Evolutionary conservation across 2,329 filamentous ascomycete species (phyloP), one percentile per base, ranked within the genome.

Genomic region (Venturia carpophila): DNA sequence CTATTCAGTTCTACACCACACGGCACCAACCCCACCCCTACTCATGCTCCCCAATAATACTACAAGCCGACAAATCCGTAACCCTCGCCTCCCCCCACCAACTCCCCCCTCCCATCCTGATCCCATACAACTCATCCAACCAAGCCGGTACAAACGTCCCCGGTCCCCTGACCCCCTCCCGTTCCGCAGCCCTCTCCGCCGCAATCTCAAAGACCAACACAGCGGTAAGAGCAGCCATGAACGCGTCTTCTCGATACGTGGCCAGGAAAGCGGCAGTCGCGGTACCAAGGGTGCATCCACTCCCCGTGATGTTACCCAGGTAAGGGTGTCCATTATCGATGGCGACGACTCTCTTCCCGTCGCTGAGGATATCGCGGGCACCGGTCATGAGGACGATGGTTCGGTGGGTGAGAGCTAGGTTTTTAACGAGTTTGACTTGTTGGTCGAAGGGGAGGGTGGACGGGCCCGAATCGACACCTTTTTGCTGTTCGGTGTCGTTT

Each of bases 111-210:
- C 49, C 49, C 30, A 27, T 58, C 34, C 62, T 30, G 2, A 64
- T 64, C 10, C 15, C 6, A 24, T 65, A 84, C 62, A 88, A 72
- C 72, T 84, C 89, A 70, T 97, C 93, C 52, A 97, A 78, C 71
- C 97, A 92, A 0, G 87, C 87, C 0, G 91, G 88, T 15, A 95
- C 86, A 78, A 97, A 97, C 0, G 87, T 91, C 0, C 93, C 93
- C 0, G 93, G 92, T 0, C 93, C 93, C 66, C 80, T 81, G 3
- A 94, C 90, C 68, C 87, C 82, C 0, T 78, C 75, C 63, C 85
- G 78, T 10, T 67, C 66, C 1, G 79, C 82, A n/a, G 85, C 85
- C n/a, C 78, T 76, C 77, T 93, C 88, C 0, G 91, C 90, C 1
- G 87, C 87, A 68, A 89, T 83, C 73, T 94, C 92, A 73, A 88